Evolutionary conservation across 2,329 filamentous ascomycete genomes (phyloP).

Genomic region (Pseudocercospora ulei): DNA sequence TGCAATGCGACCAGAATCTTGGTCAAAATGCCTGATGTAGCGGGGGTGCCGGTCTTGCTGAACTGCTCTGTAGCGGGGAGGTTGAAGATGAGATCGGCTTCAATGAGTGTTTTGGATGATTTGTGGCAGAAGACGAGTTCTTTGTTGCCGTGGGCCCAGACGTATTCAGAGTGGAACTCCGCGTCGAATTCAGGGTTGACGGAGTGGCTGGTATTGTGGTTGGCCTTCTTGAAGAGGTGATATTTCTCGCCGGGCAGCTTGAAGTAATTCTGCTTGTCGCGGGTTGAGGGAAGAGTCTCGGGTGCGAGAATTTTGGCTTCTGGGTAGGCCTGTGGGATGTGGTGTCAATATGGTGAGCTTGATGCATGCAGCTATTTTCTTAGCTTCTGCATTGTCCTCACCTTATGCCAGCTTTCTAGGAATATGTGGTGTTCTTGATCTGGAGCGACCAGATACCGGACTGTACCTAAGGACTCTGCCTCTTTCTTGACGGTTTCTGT

Average conservation of each 20-base stretch:
- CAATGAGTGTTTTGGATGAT: slow-evolving; percentile 66
- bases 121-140: slow-evolving; percentile 82
- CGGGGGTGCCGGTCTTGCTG: slow-evolving; percentile 45
- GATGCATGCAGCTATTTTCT: slow-evolving; percentile 11
- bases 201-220: slow-evolving; percentile 32
- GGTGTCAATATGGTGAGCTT: slow-evolving; percentile 8
- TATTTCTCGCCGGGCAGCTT: slow-evolving; percentile 24
- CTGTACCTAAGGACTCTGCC: slow-evolving; percentile 50
- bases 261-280: slow-evolving; percentile 41
- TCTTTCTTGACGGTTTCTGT: slow-evolving; percentile 63
- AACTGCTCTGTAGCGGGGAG: slow-evolving; percentile 78
- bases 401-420: slow-evolving; percentile 67
- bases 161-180: slow-evolving; percentile 78
- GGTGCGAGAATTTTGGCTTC: slow-evolving; percentile 70
- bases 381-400: slow-evolving; percentile 11
- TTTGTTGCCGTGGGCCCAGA: slow-evolving; percentile 68
- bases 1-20: slow-evolving; percentile 51
- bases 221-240: slow-evolving; percentile 47
- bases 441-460: slow-evolving; percentile 76
- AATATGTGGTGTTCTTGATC: slow-evolving; percentile 96
- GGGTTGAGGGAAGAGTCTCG: slow-evolving; percentile 74
- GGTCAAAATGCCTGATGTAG: slow-evolving; percentile 50
- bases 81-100: slow-evolving; percentile 90
- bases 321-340: slow-evolving; percentile 51
- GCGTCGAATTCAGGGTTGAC: slow-evolving; percentile 70